Evolutionary conservation across 2,329 filamentous ascomycete genomes (phyloP).

Genomic region (Elsinoe batatas): DNA sequence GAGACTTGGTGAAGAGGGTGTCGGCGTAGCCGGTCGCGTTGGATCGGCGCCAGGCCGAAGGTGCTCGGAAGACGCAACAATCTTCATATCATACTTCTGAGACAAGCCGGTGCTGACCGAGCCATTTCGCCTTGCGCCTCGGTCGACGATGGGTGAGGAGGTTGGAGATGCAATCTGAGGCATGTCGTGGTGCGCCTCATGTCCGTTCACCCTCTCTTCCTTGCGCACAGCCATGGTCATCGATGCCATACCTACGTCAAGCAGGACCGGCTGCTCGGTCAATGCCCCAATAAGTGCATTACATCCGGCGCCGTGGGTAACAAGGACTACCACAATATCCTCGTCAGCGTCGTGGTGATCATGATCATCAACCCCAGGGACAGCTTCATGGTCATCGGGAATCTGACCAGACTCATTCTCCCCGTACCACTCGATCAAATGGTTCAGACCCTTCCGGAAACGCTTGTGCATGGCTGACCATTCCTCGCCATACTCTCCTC

Average conservation of each 20-base stretch:
- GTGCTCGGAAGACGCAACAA: constrained; percentile 68
- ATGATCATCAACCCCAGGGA: constrained; percentile 20
- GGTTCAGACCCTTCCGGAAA: constrained; percentile 69
- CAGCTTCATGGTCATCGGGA: constrained; percentile 29
- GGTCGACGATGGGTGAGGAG: constrained; percentile 15
- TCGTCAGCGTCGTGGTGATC: constrained; percentile 44
- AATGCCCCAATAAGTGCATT: constrained; percentile 90
- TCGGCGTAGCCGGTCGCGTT: constrained; percentile 21
- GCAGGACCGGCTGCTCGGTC: constrained; percentile 79
- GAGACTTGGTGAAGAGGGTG: constrained; percentile 23
- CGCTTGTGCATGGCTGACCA: constrained; percentile 93
- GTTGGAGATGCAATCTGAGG: constrained; percentile 19
- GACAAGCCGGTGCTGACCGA: constrained; percentile 36
- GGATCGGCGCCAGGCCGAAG: constrained; percentile 45
- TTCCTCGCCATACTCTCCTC: constrained; percentile 81
- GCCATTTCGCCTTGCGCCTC: constrained; percentile 29
- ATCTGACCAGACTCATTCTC: constrained; percentile 35
- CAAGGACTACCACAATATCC: constrained; percentile 72
- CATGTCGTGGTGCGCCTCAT: neutral
- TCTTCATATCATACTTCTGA: constrained; percentile 61
- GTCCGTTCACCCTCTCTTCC: constrained; percentile 21
- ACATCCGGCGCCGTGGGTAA: constrained; percentile 91
- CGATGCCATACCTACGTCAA: constrained; percentile 83
- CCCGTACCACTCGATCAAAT: constrained; percentile 74
- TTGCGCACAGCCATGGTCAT: constrained; percentile 76